Percentiles rank a stretch among this genome's conserved stretches.
Conservation (phyloP, 2,329 filamentous ascomycete genomes). For the Tolypocladium ovalisporum region DNA sequence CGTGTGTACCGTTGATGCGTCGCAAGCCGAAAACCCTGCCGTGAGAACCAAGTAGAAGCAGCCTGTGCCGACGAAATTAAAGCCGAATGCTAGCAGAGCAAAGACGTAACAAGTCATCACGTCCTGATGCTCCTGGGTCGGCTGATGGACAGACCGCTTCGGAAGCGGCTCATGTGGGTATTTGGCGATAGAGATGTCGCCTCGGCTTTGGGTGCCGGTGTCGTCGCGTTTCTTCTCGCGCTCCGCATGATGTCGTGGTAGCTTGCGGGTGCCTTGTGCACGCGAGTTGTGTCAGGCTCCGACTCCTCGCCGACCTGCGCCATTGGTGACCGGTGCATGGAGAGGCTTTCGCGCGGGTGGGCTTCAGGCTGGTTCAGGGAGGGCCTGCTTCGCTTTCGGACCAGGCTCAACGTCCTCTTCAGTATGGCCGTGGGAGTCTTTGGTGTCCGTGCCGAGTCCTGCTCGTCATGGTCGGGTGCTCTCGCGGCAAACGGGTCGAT, state of each 20-base stretch:
- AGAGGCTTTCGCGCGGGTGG: constrained; percentile 22
- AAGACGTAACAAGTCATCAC: constrained; percentile 5
- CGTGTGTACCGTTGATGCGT: background rate
- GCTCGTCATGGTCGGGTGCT: constrained; percentile 17
- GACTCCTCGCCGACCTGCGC: constrained; percentile 23
- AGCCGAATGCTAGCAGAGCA: background rate
- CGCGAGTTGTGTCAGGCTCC: constrained; percentile 9
- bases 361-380: constrained; percentile 27
- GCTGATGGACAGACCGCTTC: constrained; percentile 22
- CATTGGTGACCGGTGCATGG: constrained; percentile 13
- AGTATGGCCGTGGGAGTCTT: constrained; percentile 37
- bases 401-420: constrained; percentile 42
- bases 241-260: constrained; percentile 37
- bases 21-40: background rate
- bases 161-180: constrained; percentile 19
- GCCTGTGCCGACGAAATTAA: background rate
- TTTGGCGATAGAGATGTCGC: constrained; percentile 14
- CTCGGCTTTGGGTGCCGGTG: constrained; percentile 9
- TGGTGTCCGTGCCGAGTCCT: constrained; percentile 22
- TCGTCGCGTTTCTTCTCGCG: constrained; percentile 28
- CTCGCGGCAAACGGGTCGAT: constrained; percentile 41
- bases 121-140: constrained; percentile 29
- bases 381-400: constrained; percentile 43
- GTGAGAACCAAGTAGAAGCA: background rate
- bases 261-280: constrained; percentile 23